Evolutionary conservation across 2,329 filamentous ascomycete species (phyloP).

Genomic region (Fusarium sterilihyphosum): DNA sequence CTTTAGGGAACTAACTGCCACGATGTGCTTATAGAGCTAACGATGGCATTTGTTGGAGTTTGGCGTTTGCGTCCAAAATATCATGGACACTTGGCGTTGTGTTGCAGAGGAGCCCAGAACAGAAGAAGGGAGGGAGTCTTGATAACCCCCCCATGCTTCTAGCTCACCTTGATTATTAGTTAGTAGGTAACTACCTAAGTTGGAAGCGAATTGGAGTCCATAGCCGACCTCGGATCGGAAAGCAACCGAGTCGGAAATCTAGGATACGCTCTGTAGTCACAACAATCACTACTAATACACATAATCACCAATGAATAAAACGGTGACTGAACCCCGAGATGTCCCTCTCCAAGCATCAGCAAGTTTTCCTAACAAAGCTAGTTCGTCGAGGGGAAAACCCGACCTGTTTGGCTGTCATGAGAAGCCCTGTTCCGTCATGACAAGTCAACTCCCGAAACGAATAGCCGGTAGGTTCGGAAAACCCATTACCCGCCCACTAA

Average conservation of each 20-base stretch:
- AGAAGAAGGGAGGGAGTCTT: neutral
- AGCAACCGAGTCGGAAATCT: slow-evolving; percentile 13
- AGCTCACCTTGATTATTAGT: neutral
- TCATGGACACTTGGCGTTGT: slow-evolving; percentile 14
- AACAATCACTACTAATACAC: slow-evolving; percentile 30
- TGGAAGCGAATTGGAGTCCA: neutral
- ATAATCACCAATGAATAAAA: slow-evolving; percentile 13
- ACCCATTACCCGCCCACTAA: slow-evolving; percentile 41
- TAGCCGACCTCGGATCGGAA: slow-evolving; percentile 32
- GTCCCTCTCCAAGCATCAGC: neutral
- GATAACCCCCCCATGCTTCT: neutral
- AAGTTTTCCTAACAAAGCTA: slow-evolving; percentile 9
- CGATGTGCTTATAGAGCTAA: neutral
- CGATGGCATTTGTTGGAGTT: slow-evolving; percentile 1
- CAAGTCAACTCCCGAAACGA: slow-evolving; percentile 41
- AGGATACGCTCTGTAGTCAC: slow-evolving; percentile 12
- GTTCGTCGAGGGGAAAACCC: neutral
- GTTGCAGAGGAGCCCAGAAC: neutral
- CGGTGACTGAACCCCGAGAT: slow-evolving; percentile 33
- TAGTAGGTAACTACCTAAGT: neutral
- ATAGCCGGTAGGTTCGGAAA: slow-evolving; percentile 41
- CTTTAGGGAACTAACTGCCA: slow-evolving; percentile 2
- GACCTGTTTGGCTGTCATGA: slow-evolving; percentile 12
- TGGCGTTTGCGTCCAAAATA: slow-evolving; percentile 18
- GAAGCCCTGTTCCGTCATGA: slow-evolving; percentile 25